phyloP scores from a whole-genome alignment of 306 rosid species.

The Cotoneaster glaucophyllus region DNA sequence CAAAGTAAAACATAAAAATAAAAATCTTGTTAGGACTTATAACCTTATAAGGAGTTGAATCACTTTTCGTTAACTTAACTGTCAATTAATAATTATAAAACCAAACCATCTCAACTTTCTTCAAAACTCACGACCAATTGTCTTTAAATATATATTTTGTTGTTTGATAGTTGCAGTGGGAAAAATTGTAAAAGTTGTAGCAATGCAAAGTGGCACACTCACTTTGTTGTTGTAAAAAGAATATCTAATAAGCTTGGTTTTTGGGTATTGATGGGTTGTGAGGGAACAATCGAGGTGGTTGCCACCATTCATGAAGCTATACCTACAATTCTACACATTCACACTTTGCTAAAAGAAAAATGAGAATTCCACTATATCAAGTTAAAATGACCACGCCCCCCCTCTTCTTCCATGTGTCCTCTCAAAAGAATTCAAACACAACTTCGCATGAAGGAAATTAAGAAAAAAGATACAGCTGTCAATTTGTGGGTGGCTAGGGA shows the following conservation, averaged over 20 bases:
- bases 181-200: neutral
- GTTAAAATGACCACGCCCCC: neutral
- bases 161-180: neutral
- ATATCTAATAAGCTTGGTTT: neutral
- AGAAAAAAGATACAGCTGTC: neutral
- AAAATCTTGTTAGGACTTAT: too few relatives aligned
- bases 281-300: conserved; percentile 6
- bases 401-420: conserved; percentile 7
- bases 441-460: neutral
- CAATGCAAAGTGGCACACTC: neutral
- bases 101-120: too few relatives aligned
- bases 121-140: neutral
- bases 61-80: too few relatives aligned
- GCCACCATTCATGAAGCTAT: neutral
- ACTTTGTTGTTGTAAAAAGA: neutral
- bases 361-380: neutral
- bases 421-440: conserved; percentile 22
- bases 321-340: neutral
- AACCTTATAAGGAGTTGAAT: too few relatives aligned
- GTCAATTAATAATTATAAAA: too few relatives aligned
- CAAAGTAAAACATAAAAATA: too few relatives aligned
- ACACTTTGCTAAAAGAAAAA: neutral
- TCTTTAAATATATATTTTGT: too few relatives aligned
- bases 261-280: neutral
- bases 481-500: conserved; percentile 1